Base-by-base conservation (phyloP, 306 rosid genomes). In the Spatholobus suberectus region DNA sequence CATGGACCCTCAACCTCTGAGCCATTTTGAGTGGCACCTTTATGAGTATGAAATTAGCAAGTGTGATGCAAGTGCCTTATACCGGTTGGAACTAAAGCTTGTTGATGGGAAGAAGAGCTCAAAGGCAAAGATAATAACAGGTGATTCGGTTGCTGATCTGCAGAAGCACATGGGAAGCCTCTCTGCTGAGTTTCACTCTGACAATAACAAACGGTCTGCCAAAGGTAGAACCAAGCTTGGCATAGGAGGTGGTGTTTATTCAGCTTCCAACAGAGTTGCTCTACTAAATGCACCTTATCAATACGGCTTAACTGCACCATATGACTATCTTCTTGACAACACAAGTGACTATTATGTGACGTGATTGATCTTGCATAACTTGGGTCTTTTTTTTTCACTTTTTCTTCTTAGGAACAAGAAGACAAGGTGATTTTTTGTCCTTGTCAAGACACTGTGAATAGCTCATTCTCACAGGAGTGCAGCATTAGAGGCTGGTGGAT, bases 101-200 rank as follows among this genome's bases (percentile, higher is more conserved):
- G 97, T 87, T 13, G 97, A 93, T 84, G 97, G 97, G 85, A 93
- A 91, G 87, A 93, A 89, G 84, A 88, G 66, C 78, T 81, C 94
- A 58, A 93, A 90, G 87, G 87, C 87, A 40, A 93, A 91, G 77
- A 35, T 85, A 79, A 41, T 32, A 63, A 63, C 89, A 9, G 89
- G 84, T 75, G 97, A 93, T 79, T 90, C 97, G 40, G 92, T 93
- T 77, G 90, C 91, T 80, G 96, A 93, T 85, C 87, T 91, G 77
- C 96, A 91, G 86, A 93, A 92, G 93, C 94, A 91, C 87, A 90
- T 93, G 97, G 96, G 96, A 81, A 91, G 92, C 80, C 92, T 93
- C 29, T 90, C 97, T 79, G 94, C 97, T 1, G 97, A 93, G 86
- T 89, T 92, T 85, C 93, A 89, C n/a, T 61, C 84, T 14, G 97